Conservation (phyloP, 352 stramenopile species). For the Phytophthora idaei region DNA sequence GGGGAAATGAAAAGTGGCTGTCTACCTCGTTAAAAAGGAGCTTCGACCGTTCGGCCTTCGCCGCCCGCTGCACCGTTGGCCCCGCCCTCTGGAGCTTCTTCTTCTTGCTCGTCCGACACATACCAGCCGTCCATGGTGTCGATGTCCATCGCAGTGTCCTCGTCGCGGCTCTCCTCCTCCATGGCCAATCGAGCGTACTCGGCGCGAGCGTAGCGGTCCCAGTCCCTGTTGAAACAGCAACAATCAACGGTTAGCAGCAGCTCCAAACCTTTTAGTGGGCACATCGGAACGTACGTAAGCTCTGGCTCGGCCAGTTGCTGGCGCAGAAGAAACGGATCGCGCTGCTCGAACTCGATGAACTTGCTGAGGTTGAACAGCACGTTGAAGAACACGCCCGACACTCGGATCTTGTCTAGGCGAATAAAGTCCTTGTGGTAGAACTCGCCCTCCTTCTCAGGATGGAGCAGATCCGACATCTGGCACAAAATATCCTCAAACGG, state of each 20-base stretch:
- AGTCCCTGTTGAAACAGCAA: conserved; percentile 77
- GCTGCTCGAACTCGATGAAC: conserved; percentile 98
- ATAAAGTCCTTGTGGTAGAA: conserved; percentile 84
- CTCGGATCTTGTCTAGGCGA: conserved; percentile 85
- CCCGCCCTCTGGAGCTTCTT: conserved; percentile 47
- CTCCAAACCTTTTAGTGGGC: not conserved
- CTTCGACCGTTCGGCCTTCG: conserved; percentile 70
- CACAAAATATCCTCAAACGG: conserved; percentile 98
- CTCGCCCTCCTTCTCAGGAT: conserved; percentile 76
- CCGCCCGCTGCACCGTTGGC: conserved; percentile 12
- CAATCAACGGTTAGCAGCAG: conserved; percentile 12
- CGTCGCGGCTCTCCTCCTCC: conserved; percentile 95
- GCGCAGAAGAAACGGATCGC: conserved; percentile 97
- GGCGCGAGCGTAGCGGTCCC: conserved; percentile 96
- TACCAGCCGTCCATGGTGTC: conserved; percentile 92
- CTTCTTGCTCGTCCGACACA: conserved; percentile 82
- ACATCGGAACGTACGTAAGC: conserved; percentile 64
- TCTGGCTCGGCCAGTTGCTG: conserved; percentile 91
- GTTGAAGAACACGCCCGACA: conserved; percentile 98
- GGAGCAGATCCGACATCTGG: conserved; percentile 95
- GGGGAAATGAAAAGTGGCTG: conserved; percentile 17
- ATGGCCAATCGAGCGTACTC: conserved; percentile 98
- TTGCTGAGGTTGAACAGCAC: conserved; percentile 99
- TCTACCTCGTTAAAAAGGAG: conserved; percentile 62
- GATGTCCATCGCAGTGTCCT: conserved; percentile 89